Percentiles rank a stretch among this genome's conserved stretches.
These are phyloP conservation scores for Xylariaceae sp. DNA, from an alignment of 2,329 filamentous ascomycete genomes.

Conservation along the genomic window DNA sequence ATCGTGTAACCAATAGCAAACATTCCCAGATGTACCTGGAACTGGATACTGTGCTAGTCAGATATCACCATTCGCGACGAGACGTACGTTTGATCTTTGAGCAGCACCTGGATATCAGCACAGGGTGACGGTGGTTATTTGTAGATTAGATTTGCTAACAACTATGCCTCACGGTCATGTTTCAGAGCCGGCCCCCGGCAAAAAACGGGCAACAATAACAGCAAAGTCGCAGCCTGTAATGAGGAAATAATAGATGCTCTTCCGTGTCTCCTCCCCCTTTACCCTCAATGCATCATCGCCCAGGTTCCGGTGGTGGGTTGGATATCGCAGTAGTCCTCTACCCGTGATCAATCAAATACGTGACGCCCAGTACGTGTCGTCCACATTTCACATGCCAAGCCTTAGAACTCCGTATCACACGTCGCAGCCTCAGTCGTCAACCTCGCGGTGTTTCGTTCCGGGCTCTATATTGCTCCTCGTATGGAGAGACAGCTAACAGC, in stretches of 20 bases:
- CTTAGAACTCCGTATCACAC: constrained; percentile 26
- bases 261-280: constrained; percentile 23
- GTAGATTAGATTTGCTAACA: constrained; percentile 24
- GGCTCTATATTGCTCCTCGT: constrained; percentile 8
- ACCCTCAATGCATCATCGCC: constrained; percentile 25
- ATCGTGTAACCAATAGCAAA: too few species aligned
- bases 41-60: too few species aligned
- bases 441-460: constrained; percentile 21
- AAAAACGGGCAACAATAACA: constrained; percentile 17
- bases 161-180: constrained; percentile 22
- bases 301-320: constrained; percentile 16
- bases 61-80: not conserved
- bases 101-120: not conserved
- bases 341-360: constrained; percentile 21
- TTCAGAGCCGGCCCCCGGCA: constrained; percentile 18
- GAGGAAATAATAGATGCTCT: constrained; percentile 9
- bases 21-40: too few species aligned
- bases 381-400: constrained; percentile 22
- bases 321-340: too few species aligned
- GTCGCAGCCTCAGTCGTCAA: constrained; percentile 9
- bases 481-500: constrained; percentile 54
- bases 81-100: not conserved
- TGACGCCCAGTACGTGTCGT: constrained; percentile 35
- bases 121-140: constrained; percentile 12
- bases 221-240: constrained; percentile 23